These are phyloP conservation scores for Oldenlandia corymbosa DNA, from an alignment of 257 asterid genomes.

Conservation along the genomic window DNA sequence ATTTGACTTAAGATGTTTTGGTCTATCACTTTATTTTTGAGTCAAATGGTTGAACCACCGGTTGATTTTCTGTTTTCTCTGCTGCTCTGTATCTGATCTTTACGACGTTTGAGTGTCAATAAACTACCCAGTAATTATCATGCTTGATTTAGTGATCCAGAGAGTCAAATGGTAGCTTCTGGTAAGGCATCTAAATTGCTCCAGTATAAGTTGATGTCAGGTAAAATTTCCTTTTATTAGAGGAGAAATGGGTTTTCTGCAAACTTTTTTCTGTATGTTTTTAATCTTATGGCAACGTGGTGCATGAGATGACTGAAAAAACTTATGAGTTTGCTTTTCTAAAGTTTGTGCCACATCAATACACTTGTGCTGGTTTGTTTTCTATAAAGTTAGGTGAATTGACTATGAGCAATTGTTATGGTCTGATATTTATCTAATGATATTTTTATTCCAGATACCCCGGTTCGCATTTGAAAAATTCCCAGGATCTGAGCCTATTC, in stretches of 20 bases:
- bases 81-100: not conserved
- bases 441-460: constrained; percentile 52
- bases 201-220: not conserved
- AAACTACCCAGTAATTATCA: not conserved
- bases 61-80: not conserved
- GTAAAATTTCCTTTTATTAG: not conserved
- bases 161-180: not conserved
- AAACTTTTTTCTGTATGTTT: not conserved
- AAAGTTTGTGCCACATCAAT: not conserved
- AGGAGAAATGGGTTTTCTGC: not conserved
- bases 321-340: not conserved
- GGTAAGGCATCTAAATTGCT: not conserved
- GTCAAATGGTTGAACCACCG: not conserved
- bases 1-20: too few relatives aligned
- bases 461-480: constrained; percentile 95
- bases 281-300: not conserved
- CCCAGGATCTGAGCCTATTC: constrained; percentile 94
- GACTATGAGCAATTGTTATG: too few relatives aligned
- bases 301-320: not conserved
- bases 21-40: not conserved
- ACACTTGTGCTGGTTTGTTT: not conserved
- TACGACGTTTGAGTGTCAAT: not conserved
- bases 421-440: not conserved
- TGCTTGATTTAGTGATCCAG: not conserved
- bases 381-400: not conserved